Evolutionary conservation across 495 filamentous ascomycete species (phyloP), one percentile per base, ranked within the genome.

Genomic region (Amniculicola lignicola): DNA sequence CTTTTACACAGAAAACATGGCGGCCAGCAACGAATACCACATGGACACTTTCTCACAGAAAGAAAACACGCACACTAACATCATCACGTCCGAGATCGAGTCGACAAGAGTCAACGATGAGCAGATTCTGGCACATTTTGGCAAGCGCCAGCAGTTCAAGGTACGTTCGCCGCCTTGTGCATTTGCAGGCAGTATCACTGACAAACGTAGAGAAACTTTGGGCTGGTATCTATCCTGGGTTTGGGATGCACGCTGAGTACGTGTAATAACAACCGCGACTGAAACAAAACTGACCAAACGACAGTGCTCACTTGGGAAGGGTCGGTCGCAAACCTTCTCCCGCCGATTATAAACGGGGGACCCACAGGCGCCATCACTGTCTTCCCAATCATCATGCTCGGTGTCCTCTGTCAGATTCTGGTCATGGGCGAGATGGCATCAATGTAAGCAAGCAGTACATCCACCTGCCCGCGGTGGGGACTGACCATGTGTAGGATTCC

Each of bases 341-440:
- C 33, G 2, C 21, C 22, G n/a, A n/a, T 61, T 1, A 12, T 39
- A 18, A 56, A 61, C 38, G 57, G 57, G 9, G 59, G 59, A 7
- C 44, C 59, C 10, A 41, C 46, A 23, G 59, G 53, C 2, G 14
- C 35, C 1, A 37, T 58, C 0, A 12, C 12, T 2, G 47, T 21
- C 0, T 62, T 51, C 24, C 22, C 37, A 3, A 12, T 52, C 24
- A 39, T 51, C 5, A 11, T 37, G 3, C 2, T 40, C 14, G 59
- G 59, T 4, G 39, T 52, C 33, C 19, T 58, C 11, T 1, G 19
- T 11, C 51, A 54, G 21, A 29, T 29, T 1, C 14, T 50, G 1
- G 51, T 55, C 1, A 48, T 61, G 41, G 51, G 51, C 1, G 57
- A 61, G 21, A 21, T 61, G 41, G 46, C 56, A 5, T 59, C 56